A percentile compares a stretch with the other conserved stretches of the same genome.
phyloP scores from a whole-genome alignment of 805 yeast species.

The Lachancea thermotolerans region DNA sequence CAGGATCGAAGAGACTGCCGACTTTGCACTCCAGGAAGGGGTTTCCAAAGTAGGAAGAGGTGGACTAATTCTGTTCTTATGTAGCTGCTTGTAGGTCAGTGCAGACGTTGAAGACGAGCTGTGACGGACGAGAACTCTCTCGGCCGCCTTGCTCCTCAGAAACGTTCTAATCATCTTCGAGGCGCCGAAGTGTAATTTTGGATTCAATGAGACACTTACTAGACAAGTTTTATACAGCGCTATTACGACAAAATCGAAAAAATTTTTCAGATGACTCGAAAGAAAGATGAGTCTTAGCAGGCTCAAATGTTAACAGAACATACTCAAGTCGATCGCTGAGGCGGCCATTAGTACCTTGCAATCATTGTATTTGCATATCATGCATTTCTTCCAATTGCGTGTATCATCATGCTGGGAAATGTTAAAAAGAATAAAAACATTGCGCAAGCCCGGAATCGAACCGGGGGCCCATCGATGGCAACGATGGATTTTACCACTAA shows the following conservation, averaged over 20 bases:
- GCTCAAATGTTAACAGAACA: not conserved
- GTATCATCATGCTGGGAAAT: too few relatives aligned
- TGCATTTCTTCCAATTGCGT: too few relatives aligned
- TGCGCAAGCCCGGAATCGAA: conserved; percentile 9
- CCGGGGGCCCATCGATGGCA: conserved; percentile 9
- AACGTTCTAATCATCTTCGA: conserved; percentile 20
- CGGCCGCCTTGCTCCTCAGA: conserved; percentile 6
- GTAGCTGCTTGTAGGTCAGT: conserved; percentile 85
- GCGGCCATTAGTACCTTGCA: too few relatives aligned
- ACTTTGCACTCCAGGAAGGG: conserved; percentile 92
- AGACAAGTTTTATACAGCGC: not conserved
- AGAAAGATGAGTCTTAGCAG: not conserved
- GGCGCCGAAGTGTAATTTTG: not conserved
- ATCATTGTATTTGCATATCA: too few relatives aligned
- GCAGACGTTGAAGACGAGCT: conserved; percentile 79
- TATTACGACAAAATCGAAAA: not conserved
- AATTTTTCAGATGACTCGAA: conserved; percentile 5
- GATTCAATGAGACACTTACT: not conserved
- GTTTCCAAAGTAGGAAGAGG: conserved; percentile 89
- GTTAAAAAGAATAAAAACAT: too few relatives aligned
- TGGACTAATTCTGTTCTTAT: conserved; percentile 80
- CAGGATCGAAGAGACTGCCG: conserved; percentile 91
- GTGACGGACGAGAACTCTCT: conserved; percentile 12
- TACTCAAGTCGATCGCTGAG: too few relatives aligned
- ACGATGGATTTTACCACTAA: conserved; percentile 7